phyloP scores from a whole-genome alignment of 2,329 filamentous ascomycete genomes.

The Coniochaeta hoffmannii region DNA sequence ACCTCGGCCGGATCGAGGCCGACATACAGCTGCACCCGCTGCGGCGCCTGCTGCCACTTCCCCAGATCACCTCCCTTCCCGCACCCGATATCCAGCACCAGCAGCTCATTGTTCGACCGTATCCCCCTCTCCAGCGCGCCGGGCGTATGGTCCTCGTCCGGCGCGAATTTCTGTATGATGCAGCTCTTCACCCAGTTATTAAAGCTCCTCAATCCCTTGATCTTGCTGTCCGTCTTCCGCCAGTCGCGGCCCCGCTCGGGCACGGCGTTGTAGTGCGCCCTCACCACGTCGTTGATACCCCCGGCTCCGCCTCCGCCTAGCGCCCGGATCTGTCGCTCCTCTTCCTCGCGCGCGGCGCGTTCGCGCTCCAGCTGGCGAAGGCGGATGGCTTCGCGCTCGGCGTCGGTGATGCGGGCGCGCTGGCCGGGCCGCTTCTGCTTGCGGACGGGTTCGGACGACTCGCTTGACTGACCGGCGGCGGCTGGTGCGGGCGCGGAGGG shows the following conservation, averaged over 20 bases:
- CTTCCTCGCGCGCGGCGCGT: conserved; percentile 31
- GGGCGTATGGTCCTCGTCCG: conserved; percentile 64
- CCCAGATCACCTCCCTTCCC: conserved; percentile 93
- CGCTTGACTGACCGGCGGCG: conserved; percentile 9
- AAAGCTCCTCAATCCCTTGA: conserved; percentile 88
- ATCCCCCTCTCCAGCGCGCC: conserved; percentile 47
- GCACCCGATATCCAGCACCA: conserved; percentile 90
- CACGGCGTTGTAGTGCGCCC: conserved; percentile 92
- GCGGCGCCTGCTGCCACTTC: conserved; percentile 95
- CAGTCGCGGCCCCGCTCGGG: conserved; percentile 90
- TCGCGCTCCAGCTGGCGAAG: conserved; percentile 50
- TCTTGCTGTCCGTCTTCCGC: conserved; percentile 88
- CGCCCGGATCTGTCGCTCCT: conserved; percentile 17
- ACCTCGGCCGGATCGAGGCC: conserved; percentile 90
- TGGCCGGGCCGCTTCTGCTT: conserved; percentile 63
- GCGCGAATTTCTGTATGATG: conserved; percentile 93
- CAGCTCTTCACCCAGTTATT: conserved; percentile 99
- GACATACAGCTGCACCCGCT: conserved; percentile 85
- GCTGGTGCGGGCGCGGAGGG: not conserved
- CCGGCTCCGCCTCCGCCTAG: conserved; percentile 24
- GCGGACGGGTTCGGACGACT: conserved; percentile 39
- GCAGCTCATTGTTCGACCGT: conserved; percentile 50
- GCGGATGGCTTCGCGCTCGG: conserved; percentile 61
- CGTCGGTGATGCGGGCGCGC: conserved; percentile 57
- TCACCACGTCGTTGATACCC: conserved; percentile 71